Base-by-base conservation (phyloP, 768 basidiomycete genomes). In the Tephrocybe rancida region DNA sequence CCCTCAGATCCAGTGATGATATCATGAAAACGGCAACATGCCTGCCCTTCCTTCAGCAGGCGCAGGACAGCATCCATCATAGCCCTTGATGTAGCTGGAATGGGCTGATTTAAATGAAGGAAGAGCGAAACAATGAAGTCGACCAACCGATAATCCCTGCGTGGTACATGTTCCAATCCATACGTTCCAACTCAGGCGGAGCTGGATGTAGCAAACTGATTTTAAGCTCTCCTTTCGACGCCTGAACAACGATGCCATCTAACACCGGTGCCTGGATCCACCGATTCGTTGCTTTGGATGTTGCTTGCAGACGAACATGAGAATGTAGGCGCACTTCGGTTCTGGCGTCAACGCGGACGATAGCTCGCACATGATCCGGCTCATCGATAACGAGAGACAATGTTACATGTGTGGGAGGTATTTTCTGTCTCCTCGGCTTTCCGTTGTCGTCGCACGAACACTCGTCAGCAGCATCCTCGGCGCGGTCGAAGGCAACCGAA, bases 391-490 rank as follows among this genome's bases (percentile, higher is more conserved):
- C 64, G 37, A 70, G 67, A 14, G 59, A 51, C 5, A 83, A 66
- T 46, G 70, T 75, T 0, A 77, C 74, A 37, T 75, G 72, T 0
- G 71, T 63, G 0, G 82, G 81, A 1, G 78, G 63, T 1, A 67
- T 75, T 10, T 70, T 64, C 54, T 81, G 81, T 44, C 68, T 73
- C 54, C 67, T 73, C 3, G 82, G 81, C 46, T 73, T 70, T 2
- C 86, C 86, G 13, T 75, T 69, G n/a, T 85, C 83, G 54, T 85
- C 79, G 50, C 85, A 87, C 7, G 85, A 85, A 63, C 85, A 88
- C 58, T 80, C 77, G 53, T 86, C 84, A 1, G 78, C 78, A 5
- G 85, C 86, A 59, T 87, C 86, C 58, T 88, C 85, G 1, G 82
- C 83, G 11, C 83, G 75, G 54, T 87, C 86, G 52, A 85, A 85